Conservation (phyloP, 2,329 filamentous ascomycete genomes). For the Botrytis fragariae region DNA sequence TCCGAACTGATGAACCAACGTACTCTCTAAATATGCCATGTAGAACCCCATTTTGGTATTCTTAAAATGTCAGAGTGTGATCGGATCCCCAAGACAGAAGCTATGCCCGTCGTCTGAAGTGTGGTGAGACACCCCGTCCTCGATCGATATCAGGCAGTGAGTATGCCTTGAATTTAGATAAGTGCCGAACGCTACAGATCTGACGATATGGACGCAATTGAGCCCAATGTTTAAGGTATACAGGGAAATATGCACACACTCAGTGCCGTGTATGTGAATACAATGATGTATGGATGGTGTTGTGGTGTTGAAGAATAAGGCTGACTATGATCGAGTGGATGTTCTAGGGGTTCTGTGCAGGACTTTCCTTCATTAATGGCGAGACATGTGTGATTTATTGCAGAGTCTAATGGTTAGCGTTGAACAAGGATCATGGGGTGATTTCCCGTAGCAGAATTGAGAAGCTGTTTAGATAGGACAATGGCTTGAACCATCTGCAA, state of each 20-base stretch:
- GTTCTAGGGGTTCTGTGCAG: constrained; percentile 38
- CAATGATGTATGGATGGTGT: constrained; percentile 37
- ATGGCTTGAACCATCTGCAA: constrained; percentile 39
- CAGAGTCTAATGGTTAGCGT: constrained; percentile 40
- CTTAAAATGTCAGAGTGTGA: constrained; percentile 26
- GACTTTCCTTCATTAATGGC: constrained; percentile 50
- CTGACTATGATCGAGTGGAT: constrained; percentile 37
- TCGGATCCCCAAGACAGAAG: constrained; percentile 28
- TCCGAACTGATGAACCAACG: constrained; percentile 32
- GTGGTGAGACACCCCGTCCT: constrained; percentile 31
- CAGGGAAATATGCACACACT: constrained; percentile 41
- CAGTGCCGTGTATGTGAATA: constrained; percentile 36
- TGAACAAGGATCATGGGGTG: constrained; percentile 37
- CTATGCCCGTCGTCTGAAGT: constrained; percentile 28
- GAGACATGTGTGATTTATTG: constrained; percentile 66
- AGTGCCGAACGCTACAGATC: constrained; percentile 29
- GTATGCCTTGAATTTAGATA: constrained; percentile 23
- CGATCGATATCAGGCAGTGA: constrained; percentile 31
- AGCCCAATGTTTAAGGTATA: constrained; percentile 50
- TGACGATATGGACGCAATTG: constrained; percentile 47
- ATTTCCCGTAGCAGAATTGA: constrained; percentile 34
- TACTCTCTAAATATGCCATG: constrained; percentile 48
- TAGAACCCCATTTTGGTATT: constrained; percentile 59
- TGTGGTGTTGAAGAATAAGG: constrained; percentile 39
- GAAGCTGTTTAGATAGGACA: constrained; percentile 42